Evolutionary conservation across 305 asterid species (phyloP).

Genomic region (Nicotiana rustica): DNA sequence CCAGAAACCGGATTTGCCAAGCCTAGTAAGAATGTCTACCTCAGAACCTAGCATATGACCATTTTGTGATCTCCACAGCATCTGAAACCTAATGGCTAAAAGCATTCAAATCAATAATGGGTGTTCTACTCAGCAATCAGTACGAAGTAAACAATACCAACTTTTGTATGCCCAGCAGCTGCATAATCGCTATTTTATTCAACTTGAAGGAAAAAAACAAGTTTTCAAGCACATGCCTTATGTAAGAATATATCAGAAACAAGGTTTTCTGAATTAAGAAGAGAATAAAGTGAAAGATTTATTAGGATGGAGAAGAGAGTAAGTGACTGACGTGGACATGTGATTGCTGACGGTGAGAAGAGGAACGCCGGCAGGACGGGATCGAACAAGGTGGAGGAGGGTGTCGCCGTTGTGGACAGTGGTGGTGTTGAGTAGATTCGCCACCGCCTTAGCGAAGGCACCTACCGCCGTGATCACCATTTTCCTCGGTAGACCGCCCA

Average conservation of each 20-base stretch:
- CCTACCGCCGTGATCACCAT: slow-evolving; percentile 74
- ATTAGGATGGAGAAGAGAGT: background rate
- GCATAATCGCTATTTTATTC: background rate
- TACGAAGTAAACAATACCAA: background rate
- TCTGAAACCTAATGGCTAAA: background rate
- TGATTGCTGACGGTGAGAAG: slow-evolving; percentile 97
- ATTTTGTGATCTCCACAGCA: background rate
- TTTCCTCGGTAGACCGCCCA: slow-evolving; percentile 88
- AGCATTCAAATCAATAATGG: background rate
- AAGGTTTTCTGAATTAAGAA: slow-evolving; percentile 10
- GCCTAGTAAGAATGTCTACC: background rate
- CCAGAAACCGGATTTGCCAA: background rate
- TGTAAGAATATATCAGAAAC: background rate
- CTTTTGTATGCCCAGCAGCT: background rate
- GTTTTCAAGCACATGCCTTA: background rate
- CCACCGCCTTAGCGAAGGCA: slow-evolving; percentile 78
- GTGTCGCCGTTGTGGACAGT: slow-evolving; percentile 81
- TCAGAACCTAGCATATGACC: background rate
- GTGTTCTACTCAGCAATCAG: background rate
- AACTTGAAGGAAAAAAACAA: background rate
- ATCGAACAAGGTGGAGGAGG: slow-evolving; percentile 77
- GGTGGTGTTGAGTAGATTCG: slow-evolving; percentile 78
- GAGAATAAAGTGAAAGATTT: background rate
- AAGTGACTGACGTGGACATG: slow-evolving; percentile 79
- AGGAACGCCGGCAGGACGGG: slow-evolving; percentile 88